Conservation (phyloP, 805 yeast genomes). For the Lipomyces japonicus region DNA sequence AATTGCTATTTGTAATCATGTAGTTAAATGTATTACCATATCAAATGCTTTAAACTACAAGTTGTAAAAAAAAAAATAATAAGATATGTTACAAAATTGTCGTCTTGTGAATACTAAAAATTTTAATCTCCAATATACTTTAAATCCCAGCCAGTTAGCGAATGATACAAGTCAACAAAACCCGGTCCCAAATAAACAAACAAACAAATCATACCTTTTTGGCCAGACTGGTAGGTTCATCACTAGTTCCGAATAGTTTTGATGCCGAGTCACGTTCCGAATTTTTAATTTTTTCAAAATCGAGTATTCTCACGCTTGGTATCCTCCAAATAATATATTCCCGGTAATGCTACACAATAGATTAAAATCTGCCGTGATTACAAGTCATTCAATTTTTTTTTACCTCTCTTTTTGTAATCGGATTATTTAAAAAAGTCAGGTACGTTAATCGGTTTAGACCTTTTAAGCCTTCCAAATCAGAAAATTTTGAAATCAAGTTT, state of each 20-base stretch:
- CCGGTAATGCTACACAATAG: constrained; percentile 49
- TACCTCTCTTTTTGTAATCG: constrained; percentile 28
- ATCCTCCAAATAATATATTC: constrained; percentile 54
- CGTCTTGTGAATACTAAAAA: too few relatives aligned
- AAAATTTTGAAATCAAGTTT: constrained; percentile 49
- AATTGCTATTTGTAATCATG: too few relatives aligned
- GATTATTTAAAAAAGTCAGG: constrained; percentile 48
- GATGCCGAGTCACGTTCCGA: constrained; percentile 49
- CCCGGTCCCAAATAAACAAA: too few relatives aligned
- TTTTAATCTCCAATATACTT: too few relatives aligned
- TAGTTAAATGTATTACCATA: too few relatives aligned
- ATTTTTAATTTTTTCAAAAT: constrained; percentile 59
- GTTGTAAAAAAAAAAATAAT: too few relatives aligned
- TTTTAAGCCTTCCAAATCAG: constrained; percentile 42
- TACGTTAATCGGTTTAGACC: constrained; percentile 45
- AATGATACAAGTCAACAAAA: too few relatives aligned
- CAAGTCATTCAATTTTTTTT: constrained; percentile 50
- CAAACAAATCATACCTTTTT: constrained; percentile 36
- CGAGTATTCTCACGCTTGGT: constrained; percentile 63
- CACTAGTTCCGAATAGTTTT: constrained; percentile 43
- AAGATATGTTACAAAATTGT: too few relatives aligned
- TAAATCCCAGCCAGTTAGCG: too few relatives aligned
- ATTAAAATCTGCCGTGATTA: constrained; percentile 31
- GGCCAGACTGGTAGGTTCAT: constrained; percentile 37
- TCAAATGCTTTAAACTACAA: too few relatives aligned